Percentiles rank a stretch among this genome's conserved stretches.
Conservation (phyloP, 2,329 filamentous ascomycete genomes). For the Fusarium setosum region DNA sequence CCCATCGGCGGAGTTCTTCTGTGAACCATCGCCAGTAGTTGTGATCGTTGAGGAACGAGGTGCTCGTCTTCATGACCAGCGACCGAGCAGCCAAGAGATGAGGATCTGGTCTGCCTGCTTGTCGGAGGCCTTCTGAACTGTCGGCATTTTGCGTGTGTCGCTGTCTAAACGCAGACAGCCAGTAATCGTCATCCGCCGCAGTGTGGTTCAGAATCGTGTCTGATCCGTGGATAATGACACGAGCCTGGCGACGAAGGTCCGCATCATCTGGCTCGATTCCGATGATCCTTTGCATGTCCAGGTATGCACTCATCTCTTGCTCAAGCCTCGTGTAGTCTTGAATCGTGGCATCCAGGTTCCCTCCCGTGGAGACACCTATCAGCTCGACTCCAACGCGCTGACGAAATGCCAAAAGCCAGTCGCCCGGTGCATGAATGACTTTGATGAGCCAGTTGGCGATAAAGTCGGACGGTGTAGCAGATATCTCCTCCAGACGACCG, state of each 20-base stretch:
- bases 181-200: constrained; percentile 38
- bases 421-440: constrained; percentile 26
- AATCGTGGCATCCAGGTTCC: constrained; percentile 25
- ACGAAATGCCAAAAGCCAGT: constrained; percentile 37
- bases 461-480: constrained; percentile 36
- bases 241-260: constrained; percentile 33
- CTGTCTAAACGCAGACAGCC: constrained; percentile 36
- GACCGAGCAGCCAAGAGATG: constrained; percentile 21
- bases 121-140: constrained; percentile 6
- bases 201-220: constrained; percentile 30
- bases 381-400: constrained; percentile 22
- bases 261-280: constrained; percentile 33
- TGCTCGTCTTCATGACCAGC: constrained; percentile 27
- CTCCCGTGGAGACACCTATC: rapidly evolving
- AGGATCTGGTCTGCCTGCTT: not conserved
- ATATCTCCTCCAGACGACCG: constrained; percentile 27
- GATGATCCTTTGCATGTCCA: constrained; percentile 25
- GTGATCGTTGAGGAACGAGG: constrained; percentile 38
- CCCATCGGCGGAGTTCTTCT: constrained; percentile 37
- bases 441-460: constrained; percentile 41
- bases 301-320: constrained; percentile 23
- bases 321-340: constrained; percentile 37
- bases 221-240: constrained; percentile 32
- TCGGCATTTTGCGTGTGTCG: constrained; percentile 26
- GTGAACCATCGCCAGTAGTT: constrained; percentile 40